Evolutionary conservation across 352 stramenopile genomes (phyloP).

Genomic region (Phytopythium ostracodes): DNA sequence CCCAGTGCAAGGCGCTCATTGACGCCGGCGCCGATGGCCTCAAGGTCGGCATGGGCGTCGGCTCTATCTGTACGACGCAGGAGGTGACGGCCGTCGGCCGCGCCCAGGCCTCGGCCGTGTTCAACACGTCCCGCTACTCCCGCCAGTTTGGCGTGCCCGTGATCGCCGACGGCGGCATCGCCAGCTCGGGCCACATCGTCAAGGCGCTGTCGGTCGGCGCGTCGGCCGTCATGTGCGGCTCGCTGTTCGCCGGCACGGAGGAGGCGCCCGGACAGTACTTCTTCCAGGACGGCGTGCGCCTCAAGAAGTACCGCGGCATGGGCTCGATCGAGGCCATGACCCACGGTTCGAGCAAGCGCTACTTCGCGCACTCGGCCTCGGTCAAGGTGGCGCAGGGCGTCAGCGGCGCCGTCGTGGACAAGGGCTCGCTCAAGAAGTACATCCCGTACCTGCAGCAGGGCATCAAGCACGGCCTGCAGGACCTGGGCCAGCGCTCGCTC

Average conservation of each 20-base stretch:
- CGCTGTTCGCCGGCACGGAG: slow-evolving; percentile 98
- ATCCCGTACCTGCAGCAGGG: slow-evolving; percentile 99
- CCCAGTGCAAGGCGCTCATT: slow-evolving; percentile 98
- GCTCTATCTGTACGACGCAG: slow-evolving; percentile 99
- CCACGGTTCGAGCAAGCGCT: slow-evolving; percentile 96
- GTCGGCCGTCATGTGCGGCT: slow-evolving; percentile 99
- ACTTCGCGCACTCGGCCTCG: slow-evolving; percentile 89
- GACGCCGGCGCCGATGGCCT: slow-evolving; percentile 98
- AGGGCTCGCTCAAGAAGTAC: slow-evolving; percentile 98
- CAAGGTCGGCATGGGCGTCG: slow-evolving; percentile 99
- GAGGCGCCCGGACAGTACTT: slow-evolving; percentile 99
- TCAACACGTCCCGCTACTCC: slow-evolving; percentile 96
- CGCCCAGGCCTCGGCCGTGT: slow-evolving; percentile 98
- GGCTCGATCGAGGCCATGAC: slow-evolving; percentile 99
- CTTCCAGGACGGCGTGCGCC: slow-evolving; percentile 99
- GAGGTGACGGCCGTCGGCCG: slow-evolving; percentile 98
- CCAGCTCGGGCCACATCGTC: slow-evolving; percentile 97
- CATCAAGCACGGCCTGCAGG: slow-evolving; percentile 98
- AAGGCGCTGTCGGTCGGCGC: slow-evolving; percentile 98
- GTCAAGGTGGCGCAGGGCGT: slow-evolving; percentile 99
- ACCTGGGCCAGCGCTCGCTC: slow-evolving; percentile 94
- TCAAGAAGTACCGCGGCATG: slow-evolving; percentile 98
- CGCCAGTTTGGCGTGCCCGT: slow-evolving; percentile 96
- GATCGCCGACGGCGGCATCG: slow-evolving; percentile 99
- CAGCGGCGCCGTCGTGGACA: slow-evolving; percentile 98